Evolutionary conservation across 2,329 filamentous ascomycete genomes (phyloP), one percentile per base, ranked within the genome.

Genomic region (Fusarium sp.): DNA sequence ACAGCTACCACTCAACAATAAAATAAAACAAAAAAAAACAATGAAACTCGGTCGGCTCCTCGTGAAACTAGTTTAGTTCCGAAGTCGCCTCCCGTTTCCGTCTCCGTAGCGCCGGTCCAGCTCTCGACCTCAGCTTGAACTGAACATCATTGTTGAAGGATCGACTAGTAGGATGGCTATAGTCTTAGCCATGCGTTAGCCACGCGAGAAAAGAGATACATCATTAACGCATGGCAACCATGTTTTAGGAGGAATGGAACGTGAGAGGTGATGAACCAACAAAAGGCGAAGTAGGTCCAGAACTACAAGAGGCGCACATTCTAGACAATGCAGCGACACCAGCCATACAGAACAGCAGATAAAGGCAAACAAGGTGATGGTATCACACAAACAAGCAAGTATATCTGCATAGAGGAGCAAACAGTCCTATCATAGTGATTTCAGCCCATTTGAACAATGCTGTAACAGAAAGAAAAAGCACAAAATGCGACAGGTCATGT

Each of bases 251-350:
- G 59, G 58, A 45, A 65, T 61, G 44, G 25, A 59, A 43, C 26
- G 18, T 61, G 43, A 63, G 65, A 74, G 45, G 64, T 72, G 57
- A 67, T 16, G 49, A 72, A 67, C 59, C 55, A 65, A 50, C 62
- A 57, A 14, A 23, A 66, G 52, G 48, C 48, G 43, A 61, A 42
- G 4, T 7, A 55, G 45, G 55, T 13, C 48, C 62, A 65, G 62
- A 65, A 53, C 55, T 41, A 26, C 30, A 31, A 41, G 62, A 45
- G 37, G 62, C 62, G 45, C 25, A 19, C 18, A 54, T 45, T 65
- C 42, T 53, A 46, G 61, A 54, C 53, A 59, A 9, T 13, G 18
- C n/a, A 19, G 30, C 28, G 19, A 12, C 19, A 11, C 18, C 10
- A 25, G 34, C 34, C 34, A 54, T 62, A 21, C 49, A 62, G 34